Evolutionary conservation across 2,329 filamentous ascomycete genomes (phyloP).

Genomic region (Beauveria sp.): DNA sequence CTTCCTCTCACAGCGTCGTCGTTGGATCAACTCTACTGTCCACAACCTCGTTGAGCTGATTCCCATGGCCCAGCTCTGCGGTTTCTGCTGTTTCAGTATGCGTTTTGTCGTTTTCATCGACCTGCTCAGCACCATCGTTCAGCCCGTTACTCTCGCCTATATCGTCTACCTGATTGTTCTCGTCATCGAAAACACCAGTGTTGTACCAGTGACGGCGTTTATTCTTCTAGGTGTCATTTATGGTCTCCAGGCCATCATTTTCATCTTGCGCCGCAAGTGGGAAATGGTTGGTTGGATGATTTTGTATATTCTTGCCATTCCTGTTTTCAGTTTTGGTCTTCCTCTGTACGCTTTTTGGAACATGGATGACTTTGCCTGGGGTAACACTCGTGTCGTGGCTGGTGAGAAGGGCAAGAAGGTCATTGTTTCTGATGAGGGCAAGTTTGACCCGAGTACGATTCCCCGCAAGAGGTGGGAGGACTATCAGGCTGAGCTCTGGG

Average conservation of each 20-base stretch:
- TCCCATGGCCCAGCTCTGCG: conserved; percentile 85
- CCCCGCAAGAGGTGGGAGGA: conserved; percentile 99
- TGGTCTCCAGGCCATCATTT: conserved; percentile 93
- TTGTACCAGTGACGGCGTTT: conserved; percentile 78
- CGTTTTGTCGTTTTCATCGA: conserved; percentile 95
- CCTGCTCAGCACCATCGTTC: conserved; percentile 81
- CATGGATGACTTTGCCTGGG: conserved; percentile 99
- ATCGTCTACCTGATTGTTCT: conserved; percentile 82
- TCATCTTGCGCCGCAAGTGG: conserved; percentile 94
- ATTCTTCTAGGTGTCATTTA: conserved; percentile 92
- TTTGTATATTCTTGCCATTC: conserved; percentile 84
- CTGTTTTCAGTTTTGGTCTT: conserved; percentile 82
- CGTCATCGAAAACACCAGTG: conserved; percentile 50
- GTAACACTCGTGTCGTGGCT: conserved; percentile 94
- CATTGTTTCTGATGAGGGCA: conserved; percentile 92
- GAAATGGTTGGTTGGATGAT: conserved; percentile 99
- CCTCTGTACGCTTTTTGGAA: conserved; percentile 97
- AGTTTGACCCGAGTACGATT: conserved; percentile 88
- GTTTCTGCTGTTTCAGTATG: conserved; percentile 99
- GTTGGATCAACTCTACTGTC: conserved; percentile 99
- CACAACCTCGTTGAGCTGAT: conserved; percentile 97
- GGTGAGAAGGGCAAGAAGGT: conserved; percentile 90
- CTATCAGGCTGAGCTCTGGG: conserved; percentile 96
- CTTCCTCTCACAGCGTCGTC: conserved; percentile 95
- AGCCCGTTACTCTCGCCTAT: conserved; percentile 85